phyloP scores from a whole-genome alignment of 768 basidiomycete species.

The Candolleomyces eurysporus region DNA sequence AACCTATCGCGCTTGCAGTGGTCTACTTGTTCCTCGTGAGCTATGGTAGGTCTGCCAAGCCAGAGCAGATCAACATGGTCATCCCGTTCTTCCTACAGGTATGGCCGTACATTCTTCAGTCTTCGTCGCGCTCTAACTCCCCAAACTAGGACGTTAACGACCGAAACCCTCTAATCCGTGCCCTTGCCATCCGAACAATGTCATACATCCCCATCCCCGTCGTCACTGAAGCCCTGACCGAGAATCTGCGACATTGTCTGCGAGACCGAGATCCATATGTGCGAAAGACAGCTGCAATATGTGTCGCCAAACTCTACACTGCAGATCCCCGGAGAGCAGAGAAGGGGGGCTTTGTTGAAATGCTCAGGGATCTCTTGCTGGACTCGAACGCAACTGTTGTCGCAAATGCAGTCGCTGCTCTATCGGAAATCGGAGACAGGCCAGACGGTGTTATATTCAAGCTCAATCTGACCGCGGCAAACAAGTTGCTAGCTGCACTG shows the following conservation, averaged over 20 bases:
- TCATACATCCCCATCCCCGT: slow-evolving; percentile 94
- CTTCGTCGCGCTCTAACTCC: slow-evolving; percentile 10
- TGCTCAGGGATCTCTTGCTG: slow-evolving; percentile 87
- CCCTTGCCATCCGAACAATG: slow-evolving; percentile 97
- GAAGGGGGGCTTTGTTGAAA: slow-evolving; percentile 85
- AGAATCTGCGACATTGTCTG: slow-evolving; percentile 88
- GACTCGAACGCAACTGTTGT: slow-evolving; percentile 97
- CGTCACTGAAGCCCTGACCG: slow-evolving; percentile 81
- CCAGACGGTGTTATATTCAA: slow-evolving; percentile 93
- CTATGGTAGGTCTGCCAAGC: slow-evolving; percentile 83
- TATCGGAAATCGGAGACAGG: slow-evolving; percentile 95
- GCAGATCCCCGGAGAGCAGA: slow-evolving; percentile 87
- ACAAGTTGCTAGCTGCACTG: slow-evolving; percentile 86
- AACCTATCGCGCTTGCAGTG: slow-evolving; percentile 53
- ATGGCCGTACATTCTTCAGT: slow-evolving; percentile 16
- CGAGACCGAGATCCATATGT: slow-evolving; percentile 97
- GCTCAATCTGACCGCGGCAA: slow-evolving; percentile 82
- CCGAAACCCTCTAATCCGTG: slow-evolving; percentile 94
- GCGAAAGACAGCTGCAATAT: slow-evolving; percentile 96
- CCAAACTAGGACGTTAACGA: slow-evolving; percentile 84
- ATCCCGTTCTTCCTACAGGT: slow-evolving; percentile 91
- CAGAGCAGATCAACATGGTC: slow-evolving; percentile 90
- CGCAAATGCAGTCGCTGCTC: slow-evolving; percentile 92
- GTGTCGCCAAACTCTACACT: slow-evolving; percentile 92
- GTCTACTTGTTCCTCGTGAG: slow-evolving; percentile 97